Percentiles rank a stretch among this genome's conserved stretches.
These are phyloP conservation scores for Agrocybe pediades DNA, from an alignment of 768 basidiomycete genomes.

Conservation along the genomic window DNA sequence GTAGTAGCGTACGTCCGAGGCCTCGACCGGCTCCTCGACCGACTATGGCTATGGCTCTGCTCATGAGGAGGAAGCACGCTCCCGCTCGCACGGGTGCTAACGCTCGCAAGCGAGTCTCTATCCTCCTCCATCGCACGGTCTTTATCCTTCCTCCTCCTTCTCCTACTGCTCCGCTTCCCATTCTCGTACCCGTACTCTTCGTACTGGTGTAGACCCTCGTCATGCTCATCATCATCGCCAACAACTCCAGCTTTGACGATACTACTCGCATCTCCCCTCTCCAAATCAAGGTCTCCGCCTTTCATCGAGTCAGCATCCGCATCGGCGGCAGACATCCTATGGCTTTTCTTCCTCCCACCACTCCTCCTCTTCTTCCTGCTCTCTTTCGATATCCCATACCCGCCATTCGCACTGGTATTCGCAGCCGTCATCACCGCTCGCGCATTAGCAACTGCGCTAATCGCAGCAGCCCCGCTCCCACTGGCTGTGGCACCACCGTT, in stretches of 20 bases:
- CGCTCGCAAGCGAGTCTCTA: neutral
- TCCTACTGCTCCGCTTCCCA: neutral
- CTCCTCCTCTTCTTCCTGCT: neutral
- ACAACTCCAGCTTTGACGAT: neutral
- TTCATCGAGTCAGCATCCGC: constrained; percentile 10
- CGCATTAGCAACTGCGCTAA: neutral
- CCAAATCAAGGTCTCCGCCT: neutral
- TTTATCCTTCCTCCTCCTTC: neutral
- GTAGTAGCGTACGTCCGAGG: neutral
- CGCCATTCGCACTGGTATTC: neutral
- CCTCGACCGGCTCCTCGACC: neutral
- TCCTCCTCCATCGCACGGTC: neutral
- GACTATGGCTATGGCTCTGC: neutral
- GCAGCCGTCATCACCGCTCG: too few relatives aligned
- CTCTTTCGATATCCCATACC: too few relatives aligned
- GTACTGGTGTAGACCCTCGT: neutral
- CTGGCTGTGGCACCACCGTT: neutral
- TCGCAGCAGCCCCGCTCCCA: neutral
- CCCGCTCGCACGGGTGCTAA: neutral
- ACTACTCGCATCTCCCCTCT: neutral
- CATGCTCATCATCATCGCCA: neutral
- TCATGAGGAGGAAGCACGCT: neutral
- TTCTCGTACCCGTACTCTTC: constrained; percentile 1
- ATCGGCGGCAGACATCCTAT: constrained; percentile 4
- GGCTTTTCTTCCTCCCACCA: too few relatives aligned